These are phyloP conservation scores for Carallia pectinifolia DNA, from an alignment of 345 rosid genomes.

Conservation along the genomic window DNA sequence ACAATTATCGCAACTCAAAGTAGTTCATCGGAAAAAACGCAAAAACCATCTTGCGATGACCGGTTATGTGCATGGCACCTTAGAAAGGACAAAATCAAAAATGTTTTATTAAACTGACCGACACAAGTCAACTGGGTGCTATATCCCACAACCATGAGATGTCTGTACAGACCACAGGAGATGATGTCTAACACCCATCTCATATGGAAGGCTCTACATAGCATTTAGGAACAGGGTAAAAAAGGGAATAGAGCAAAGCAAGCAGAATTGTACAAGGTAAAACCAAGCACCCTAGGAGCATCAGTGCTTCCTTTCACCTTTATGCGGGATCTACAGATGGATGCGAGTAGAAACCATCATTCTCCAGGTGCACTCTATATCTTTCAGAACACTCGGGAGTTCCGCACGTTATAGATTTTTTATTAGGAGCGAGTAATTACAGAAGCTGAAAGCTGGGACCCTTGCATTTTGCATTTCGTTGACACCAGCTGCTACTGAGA, in stretches of 20 bases:
- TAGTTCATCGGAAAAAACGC: too few relatives aligned
- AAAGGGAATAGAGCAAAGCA: conserved; percentile 16
- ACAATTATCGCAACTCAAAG: too few relatives aligned
- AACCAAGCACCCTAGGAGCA: neutral
- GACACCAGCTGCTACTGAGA: conserved; percentile 21
- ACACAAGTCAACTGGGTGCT: conserved; percentile 3
- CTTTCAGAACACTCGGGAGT: neutral
- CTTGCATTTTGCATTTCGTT: conserved; percentile 11
- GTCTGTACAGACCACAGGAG: conserved; percentile 6
- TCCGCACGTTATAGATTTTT: conserved; percentile 1
- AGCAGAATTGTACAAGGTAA: conserved; percentile 6
- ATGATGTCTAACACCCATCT: neutral
- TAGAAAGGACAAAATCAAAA: neutral
- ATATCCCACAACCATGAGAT: conserved; percentile 1
- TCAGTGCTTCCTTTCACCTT: neutral
- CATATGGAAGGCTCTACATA: neutral
- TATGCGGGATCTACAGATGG: neutral
- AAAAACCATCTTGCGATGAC: neutral
- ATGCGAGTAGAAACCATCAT: neutral
- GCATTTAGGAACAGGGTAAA: neutral
- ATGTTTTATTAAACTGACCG: conserved; percentile 2
- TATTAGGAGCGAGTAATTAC: conserved; percentile 9
- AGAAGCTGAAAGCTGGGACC: conserved; percentile 17
- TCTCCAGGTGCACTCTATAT: neutral
- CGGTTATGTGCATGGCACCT: neutral